Conservation (phyloP, 257 asterid genomes). For the Scutellaria barbata region DNA sequence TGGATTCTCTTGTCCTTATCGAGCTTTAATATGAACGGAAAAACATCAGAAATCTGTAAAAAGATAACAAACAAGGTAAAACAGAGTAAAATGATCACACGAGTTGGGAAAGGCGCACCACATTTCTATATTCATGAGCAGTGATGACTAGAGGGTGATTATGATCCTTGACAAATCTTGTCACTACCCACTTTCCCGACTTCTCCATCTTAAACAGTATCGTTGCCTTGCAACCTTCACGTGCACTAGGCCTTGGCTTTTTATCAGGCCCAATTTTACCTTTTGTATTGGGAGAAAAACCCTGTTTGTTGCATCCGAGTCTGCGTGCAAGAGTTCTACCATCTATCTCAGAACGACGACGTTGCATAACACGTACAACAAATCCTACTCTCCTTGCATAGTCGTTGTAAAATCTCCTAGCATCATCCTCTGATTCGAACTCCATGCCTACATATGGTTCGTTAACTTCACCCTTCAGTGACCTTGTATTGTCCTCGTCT, state of each 20-base stretch:
- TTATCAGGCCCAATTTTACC: conserved; percentile 48
- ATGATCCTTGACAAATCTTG: conserved; percentile 68
- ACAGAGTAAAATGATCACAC: not conserved
- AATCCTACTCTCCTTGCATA: conserved; percentile 61
- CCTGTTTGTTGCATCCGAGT: conserved; percentile 70
- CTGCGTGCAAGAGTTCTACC: conserved; percentile 68
- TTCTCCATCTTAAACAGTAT: conserved; percentile 59
- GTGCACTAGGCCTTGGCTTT: conserved; percentile 54
- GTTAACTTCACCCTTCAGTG: conserved; percentile 39
- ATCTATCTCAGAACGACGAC: conserved; percentile 63
- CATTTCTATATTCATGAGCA: conserved; percentile 33
- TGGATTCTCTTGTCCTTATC: conserved; percentile 68
- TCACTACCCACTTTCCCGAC: conserved; percentile 64
- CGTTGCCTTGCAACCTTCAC: conserved; percentile 71
- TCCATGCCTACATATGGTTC: conserved; percentile 70
- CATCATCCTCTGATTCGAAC: conserved; percentile 63
- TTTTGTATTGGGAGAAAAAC: conserved; percentile 48
- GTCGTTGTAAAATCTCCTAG: conserved; percentile 53
- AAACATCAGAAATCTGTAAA: not conserved
- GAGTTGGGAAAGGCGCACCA: conserved; percentile 42
- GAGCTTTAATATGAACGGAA: conserved; percentile 35
- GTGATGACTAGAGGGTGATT: conserved; percentile 57
- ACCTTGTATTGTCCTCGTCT: conserved; percentile 29
- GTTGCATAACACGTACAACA: conserved; percentile 64
- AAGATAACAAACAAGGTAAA: not conserved